Base-by-base conservation (phyloP, 164 flowering plant genomes). In the Nymphaea thermarum region DNA sequence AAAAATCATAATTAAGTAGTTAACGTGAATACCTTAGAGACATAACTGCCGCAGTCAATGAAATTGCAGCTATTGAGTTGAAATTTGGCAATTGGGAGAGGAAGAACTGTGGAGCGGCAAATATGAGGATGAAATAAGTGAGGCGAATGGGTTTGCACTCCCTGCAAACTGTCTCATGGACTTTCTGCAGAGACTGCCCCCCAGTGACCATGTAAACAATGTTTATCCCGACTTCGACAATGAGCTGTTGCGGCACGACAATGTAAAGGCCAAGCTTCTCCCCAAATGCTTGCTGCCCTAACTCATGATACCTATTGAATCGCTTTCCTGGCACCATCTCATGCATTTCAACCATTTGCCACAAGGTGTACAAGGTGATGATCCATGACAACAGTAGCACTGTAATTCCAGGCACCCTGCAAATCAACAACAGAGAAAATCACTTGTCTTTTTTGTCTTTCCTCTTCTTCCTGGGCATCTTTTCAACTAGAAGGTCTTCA, bases 131-230 rank as follows among this genome's bases (percentile, higher is more conserved):
- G 64, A 62, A n/a, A 6, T 61, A 61, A n/a, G 36, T 4, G 42
- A 62, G 25, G 6, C n/a, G 25, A 0, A 17, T 17, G 3, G 10
- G 7, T 8, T 62, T 36, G 64, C 6, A 62, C 2, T 17, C 4
- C 0, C 4, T 0, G 42, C 25, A 17, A 62, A 36, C n/a, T 12
- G n/a, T 62, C 10, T 62, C 4, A 62, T 17, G 42, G 42, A 62
- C 11, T 36, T 62, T 62, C 11, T 62, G 7, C 42, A 62, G 17
- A 10, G 42, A 62, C n/a, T 62, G 14, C 10, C 64, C 64, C n/a
- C 64, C 64, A 62, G 7, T 62, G 64, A 62, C 42, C 42, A 62
- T 62, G 41, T 62, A 62, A 3, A 62, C n/a, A 17, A 62, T 62
- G 42, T 62, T 17, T 12, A 62, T 3, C 11, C 6, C 42, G 7